These are phyloP conservation scores for Isoetes taiwanensis DNA, from an alignment of 75 land plant genomes.

Conservation along the genomic window DNA sequence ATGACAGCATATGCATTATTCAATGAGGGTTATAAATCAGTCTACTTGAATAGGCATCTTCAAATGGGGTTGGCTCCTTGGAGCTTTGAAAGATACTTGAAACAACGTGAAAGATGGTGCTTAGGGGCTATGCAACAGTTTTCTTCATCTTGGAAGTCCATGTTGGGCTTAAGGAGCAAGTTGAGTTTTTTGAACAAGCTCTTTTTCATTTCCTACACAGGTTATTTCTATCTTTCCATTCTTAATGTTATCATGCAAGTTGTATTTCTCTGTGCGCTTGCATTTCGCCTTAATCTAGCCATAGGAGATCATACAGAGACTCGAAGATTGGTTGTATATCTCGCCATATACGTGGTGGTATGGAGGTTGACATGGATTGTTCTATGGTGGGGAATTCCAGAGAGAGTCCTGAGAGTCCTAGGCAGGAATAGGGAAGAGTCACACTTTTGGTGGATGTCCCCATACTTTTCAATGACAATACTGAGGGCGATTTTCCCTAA, in stretches of 20 bases:
- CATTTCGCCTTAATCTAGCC: constrained; percentile 11
- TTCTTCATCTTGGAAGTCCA: constrained; percentile 15
- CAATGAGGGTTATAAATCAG: constrained; percentile 21
- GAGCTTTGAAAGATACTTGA: constrained; percentile 21
- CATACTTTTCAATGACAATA: constrained; percentile 12
- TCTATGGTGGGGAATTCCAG: constrained; percentile 14
- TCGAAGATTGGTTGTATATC: neutral
- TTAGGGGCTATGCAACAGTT: constrained; percentile 22
- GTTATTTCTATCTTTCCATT: constrained; percentile 17
- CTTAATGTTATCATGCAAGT: constrained; percentile 1
- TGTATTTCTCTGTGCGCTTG: constrained; percentile 8
- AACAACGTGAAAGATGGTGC: constrained; percentile 21
- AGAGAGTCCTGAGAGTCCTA: constrained; percentile 11
- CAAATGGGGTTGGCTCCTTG: constrained; percentile 23
- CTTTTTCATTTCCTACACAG: constrained; percentile 12
- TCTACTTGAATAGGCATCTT: constrained; percentile 18
- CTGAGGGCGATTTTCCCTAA: neutral
- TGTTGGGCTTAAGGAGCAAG: constrained; percentile 11
- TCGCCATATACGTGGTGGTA: constrained; percentile 6
- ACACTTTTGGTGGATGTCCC: constrained; percentile 26
- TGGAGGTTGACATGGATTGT: constrained; percentile 3
- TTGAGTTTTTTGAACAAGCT: constrained; percentile 14
- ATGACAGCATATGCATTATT: constrained; percentile 20
- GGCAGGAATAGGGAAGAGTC: constrained; percentile 23
- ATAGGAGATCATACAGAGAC: constrained; percentile 10